Conservation (phyloP, 2,329 filamentous ascomycete species). For the Phialophora expanda region DNA sequence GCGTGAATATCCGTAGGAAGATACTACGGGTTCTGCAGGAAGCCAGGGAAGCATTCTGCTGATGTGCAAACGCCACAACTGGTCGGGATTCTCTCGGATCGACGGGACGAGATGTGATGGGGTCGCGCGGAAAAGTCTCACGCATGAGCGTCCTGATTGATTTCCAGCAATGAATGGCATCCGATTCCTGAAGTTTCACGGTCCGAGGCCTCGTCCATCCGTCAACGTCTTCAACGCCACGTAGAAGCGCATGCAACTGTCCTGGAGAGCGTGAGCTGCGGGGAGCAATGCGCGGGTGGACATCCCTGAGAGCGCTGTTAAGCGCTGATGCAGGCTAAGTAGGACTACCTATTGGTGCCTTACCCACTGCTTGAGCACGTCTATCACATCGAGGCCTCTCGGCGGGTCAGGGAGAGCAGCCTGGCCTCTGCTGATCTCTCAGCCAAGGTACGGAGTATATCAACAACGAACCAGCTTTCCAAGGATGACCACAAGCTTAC, state of each 20-base stretch:
- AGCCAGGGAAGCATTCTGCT: neutral
- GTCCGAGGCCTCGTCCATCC: neutral
- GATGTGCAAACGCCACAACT: neutral
- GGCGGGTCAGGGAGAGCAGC: neutral
- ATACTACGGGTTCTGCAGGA: neutral
- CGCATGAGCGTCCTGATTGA: neutral
- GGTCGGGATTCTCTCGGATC: neutral
- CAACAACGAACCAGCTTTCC: neutral
- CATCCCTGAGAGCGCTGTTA: constrained; percentile 1
- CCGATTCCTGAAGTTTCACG: neutral
- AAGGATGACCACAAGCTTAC: neutral
- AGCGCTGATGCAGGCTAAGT: constrained; percentile 3
- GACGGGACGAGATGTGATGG: neutral
- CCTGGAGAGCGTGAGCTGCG: constrained; percentile 1
- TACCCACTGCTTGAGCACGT: neutral
- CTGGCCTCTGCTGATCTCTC: neutral
- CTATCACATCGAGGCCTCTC: neutral
- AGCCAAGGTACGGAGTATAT: neutral
- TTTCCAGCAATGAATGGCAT: neutral
- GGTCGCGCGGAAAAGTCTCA: neutral
- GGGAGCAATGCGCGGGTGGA: neutral
- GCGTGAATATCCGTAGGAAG: neutral
- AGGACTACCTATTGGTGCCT: neutral
- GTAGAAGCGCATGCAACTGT: neutral
- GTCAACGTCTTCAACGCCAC: neutral